phyloP scores from a whole-genome alignment of 2,329 filamentous ascomycete genomes.

The Ceratocystis alfenasii region DNA sequence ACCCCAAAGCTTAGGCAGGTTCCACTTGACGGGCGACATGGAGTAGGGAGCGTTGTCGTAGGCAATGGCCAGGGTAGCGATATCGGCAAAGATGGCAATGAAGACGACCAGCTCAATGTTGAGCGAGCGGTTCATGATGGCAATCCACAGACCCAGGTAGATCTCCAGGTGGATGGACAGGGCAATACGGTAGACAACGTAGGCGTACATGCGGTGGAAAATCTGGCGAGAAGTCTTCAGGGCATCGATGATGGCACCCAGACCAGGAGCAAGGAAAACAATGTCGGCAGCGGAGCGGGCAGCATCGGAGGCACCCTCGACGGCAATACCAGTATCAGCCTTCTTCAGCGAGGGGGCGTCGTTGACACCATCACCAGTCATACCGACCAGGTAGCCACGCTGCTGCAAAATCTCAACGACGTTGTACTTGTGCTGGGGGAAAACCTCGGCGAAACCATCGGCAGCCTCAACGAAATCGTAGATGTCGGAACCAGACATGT shows the following conservation, averaged over 20 bases:
- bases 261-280: constrained; percentile 81
- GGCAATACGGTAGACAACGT: constrained; percentile 90
- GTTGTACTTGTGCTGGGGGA: constrained; percentile 91
- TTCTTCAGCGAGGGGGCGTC: constrained; percentile 87
- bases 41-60: constrained; percentile 89
- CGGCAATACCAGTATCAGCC: constrained; percentile 91
- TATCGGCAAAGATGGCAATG: constrained; percentile 89
- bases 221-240: constrained; percentile 89
- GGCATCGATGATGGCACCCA: constrained; percentile 84
- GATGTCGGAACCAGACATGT: constrained; percentile 86
- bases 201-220: constrained; percentile 94
- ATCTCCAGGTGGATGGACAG: constrained; percentile 84
- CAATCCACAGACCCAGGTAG: constrained; percentile 85
- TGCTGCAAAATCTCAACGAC: constrained; percentile 89
- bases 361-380: constrained; percentile 95
- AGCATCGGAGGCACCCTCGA: constrained; percentile 83
- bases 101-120: constrained; percentile 85
- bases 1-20: constrained; percentile 80
- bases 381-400: constrained; percentile 85
- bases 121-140: constrained; percentile 70
- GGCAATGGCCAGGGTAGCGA: constrained; percentile 81
- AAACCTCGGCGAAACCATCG: constrained; percentile 88
- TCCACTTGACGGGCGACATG: constrained; percentile 84
- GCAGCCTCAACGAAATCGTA: constrained; percentile 94
- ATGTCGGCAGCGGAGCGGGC: constrained; percentile 87